Conservation (phyloP, 345 rosid species). For the Brassica rapa region DNA sequence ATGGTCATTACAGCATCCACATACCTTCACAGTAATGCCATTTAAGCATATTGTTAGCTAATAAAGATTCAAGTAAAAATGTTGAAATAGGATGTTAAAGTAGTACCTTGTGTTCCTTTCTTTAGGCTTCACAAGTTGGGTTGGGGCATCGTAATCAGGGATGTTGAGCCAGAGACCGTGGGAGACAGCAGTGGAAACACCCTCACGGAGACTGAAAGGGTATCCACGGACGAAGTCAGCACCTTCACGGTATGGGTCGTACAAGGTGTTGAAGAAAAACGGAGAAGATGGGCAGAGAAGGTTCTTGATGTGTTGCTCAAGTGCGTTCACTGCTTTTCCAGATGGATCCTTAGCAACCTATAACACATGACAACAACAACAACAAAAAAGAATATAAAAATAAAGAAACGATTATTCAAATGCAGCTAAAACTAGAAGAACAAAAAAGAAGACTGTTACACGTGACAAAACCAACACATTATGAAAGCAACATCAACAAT, state of each 20-base stretch:
- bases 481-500: constrained; percentile 33
- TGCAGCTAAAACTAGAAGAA: background rate
- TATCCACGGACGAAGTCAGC: constrained; percentile 93
- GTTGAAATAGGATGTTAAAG: background rate
- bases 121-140: constrained; percentile 90
- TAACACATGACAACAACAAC: constrained; percentile 27
- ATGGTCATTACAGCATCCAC: constrained; percentile 92
- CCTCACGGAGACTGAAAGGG: constrained; percentile 94
- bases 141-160: constrained; percentile 94
- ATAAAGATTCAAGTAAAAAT: background rate
- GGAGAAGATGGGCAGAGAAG: constrained; percentile 76
- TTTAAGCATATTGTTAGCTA: constrained; percentile 6
- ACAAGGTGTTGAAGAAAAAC: constrained; percentile 86
- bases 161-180: constrained; percentile 98
- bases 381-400: background rate
- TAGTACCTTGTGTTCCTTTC: constrained; percentile 81
- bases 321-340: constrained; percentile 80
- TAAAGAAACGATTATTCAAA: background rate
- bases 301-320: constrained; percentile 90
- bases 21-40: constrained; percentile 45
- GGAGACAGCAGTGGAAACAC: constrained; percentile 80
- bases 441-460: constrained; percentile 26
- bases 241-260: constrained; percentile 83
- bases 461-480: constrained; percentile 28
- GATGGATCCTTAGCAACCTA: constrained; percentile 90